Conservation (phyloP, 495 filamentous ascomycete species). For the Aspergillus carlsbadensis region DNA sequence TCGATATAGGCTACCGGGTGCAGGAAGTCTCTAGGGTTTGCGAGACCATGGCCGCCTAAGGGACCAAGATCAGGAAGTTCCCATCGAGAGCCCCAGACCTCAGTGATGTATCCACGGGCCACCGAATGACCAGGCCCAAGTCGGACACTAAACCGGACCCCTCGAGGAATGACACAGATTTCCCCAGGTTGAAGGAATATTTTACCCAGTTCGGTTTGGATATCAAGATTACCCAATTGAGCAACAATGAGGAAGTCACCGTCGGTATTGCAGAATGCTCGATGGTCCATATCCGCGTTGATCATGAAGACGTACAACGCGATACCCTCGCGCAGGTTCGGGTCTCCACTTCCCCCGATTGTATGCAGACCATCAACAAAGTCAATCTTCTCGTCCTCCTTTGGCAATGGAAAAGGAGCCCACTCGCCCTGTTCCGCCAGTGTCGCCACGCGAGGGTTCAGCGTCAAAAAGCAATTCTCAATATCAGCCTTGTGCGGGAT, state of each 20-base stretch:
- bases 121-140: constrained; percentile 28
- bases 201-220: constrained; percentile 43
- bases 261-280: constrained; percentile 42
- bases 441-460: constrained; percentile 39
- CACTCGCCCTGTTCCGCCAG: constrained; percentile 41
- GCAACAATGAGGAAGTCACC: constrained; percentile 43
- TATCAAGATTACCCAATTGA: constrained; percentile 40
- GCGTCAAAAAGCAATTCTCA: constrained; percentile 39
- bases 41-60: constrained; percentile 38
- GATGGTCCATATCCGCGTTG: constrained; percentile 34
- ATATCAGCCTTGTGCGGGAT: constrained; percentile 37
- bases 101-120: constrained; percentile 41
- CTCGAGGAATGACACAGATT: constrained; percentile 42
- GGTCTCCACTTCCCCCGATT: constrained; percentile 37
- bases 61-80: constrained; percentile 42
- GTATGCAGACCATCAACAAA: constrained; percentile 43
- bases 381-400: constrained; percentile 34
- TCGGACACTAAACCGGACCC: constrained; percentile 32
- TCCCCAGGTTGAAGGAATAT: constrained; percentile 43
- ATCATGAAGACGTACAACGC: constrained; percentile 38
- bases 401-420: constrained; percentile 40
- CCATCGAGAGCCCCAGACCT: constrained; percentile 42
- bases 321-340: constrained; percentile 36
- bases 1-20: constrained; percentile 42
- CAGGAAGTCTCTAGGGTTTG: constrained; percentile 42